These are phyloP conservation scores for Ustilago hordei DNA, from an alignment of 1,284 basidiomycete genomes.

Conservation along the genomic window DNA sequence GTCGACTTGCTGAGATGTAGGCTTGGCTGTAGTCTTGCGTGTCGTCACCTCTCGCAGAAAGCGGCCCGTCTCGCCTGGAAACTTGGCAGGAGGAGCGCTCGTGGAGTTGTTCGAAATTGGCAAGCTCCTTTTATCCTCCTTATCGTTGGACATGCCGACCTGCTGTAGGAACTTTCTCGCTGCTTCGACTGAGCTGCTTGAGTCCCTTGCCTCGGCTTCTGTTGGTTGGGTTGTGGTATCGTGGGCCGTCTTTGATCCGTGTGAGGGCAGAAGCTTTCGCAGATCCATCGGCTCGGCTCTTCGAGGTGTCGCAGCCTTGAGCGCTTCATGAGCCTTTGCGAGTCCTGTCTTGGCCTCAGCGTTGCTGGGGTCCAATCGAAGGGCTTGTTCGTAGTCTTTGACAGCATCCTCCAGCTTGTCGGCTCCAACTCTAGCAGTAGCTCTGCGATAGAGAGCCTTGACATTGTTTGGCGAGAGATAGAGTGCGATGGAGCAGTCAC, in stretches of 20 bases:
- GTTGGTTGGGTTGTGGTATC: background rate
- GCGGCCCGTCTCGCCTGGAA: slow-evolving; percentile 41
- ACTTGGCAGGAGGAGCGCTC: slow-evolving; percentile 20
- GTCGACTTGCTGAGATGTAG: background rate
- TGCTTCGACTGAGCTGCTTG: slow-evolving; percentile 38
- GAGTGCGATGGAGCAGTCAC: slow-evolving; percentile 33
- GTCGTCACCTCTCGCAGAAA: slow-evolving; percentile 40
- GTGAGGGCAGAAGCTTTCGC: background rate
- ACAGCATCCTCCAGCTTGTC: slow-evolving; percentile 18
- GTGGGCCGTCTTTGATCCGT: background rate
- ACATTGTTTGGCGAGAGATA: slow-evolving; percentile 30
- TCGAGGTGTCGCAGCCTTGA: background rate
- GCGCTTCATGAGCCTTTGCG: slow-evolving; percentile 8
- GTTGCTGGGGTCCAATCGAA: slow-evolving; percentile 27
- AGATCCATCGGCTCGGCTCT: slow-evolving; percentile 21
- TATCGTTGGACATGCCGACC: slow-evolving; percentile 29
- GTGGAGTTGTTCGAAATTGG: background rate
- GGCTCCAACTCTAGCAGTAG: slow-evolving; percentile 21
- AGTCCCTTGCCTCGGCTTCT: background rate
- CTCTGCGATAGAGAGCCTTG: slow-evolving; percentile 39
- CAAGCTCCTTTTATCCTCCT: background rate
- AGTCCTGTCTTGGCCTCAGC: slow-evolving; percentile 28
- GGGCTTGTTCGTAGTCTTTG: slow-evolving; percentile 15
- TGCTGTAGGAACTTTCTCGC: slow-evolving; percentile 38
- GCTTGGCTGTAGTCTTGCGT: slow-evolving; percentile 17